Evolutionary conservation across 1,284 basidiomycete genomes (phyloP).

Genomic region (Fomitopsis pinicola): DNA sequence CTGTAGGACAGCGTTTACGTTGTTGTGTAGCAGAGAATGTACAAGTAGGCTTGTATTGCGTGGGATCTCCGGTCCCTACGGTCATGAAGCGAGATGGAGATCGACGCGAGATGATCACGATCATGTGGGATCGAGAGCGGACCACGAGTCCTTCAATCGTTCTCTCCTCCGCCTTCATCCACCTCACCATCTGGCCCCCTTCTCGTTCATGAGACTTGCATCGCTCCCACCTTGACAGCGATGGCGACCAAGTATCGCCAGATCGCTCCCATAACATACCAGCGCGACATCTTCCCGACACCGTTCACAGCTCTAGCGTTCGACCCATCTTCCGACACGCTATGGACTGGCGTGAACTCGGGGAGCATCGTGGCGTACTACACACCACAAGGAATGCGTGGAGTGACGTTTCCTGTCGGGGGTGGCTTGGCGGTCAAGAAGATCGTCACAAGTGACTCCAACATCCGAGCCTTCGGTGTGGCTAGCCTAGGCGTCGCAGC

Average conservation of each 20-base stretch:
- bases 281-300: constrained; percentile 39
- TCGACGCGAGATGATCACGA: background rate
- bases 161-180: background rate
- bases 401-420: constrained; percentile 76
- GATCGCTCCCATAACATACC: constrained; percentile 32
- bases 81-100: background rate
- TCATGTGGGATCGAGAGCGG: background rate
- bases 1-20: background rate
- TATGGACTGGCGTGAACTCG: constrained; percentile 81
- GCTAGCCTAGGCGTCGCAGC: constrained; percentile 62
- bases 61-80: background rate
- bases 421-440: constrained; percentile 64
- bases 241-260: constrained; percentile 38
- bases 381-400: constrained; percentile 60
- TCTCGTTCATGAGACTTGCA: background rate
- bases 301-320: constrained; percentile 76
- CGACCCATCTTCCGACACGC: constrained; percentile 85
- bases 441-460: constrained; percentile 70
- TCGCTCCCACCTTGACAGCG: background rate
- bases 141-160: background rate
- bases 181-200: background rate
- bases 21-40: background rate
- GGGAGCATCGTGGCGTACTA: constrained; percentile 77
- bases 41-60: background rate
- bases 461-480: constrained; percentile 61